Conservation (phyloP, 2,329 filamentous ascomycete species). For the Trichoderma polysporum region DNA sequence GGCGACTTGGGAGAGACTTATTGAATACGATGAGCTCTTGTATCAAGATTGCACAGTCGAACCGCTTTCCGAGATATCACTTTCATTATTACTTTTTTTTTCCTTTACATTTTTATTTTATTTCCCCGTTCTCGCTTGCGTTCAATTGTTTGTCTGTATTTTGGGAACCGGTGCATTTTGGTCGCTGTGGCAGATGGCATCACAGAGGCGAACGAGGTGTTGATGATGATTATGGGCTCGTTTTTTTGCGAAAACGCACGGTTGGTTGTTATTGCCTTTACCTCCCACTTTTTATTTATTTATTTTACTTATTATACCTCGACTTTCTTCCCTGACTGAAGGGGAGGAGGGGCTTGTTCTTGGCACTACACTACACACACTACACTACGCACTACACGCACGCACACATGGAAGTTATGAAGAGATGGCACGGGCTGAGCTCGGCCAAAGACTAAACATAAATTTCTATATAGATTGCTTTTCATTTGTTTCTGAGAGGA, state of each 20-base stretch:
- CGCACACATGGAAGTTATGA: conserved; percentile 23
- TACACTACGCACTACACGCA: background rate
- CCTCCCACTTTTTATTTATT: background rate
- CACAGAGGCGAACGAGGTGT: conserved; percentile 33
- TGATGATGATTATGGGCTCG: conserved; percentile 34
- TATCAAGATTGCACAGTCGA: background rate
- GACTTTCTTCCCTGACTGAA: background rate
- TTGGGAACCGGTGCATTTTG: conserved; percentile 22
- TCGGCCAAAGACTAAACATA: conserved; percentile 20
- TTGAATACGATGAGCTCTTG: conserved; percentile 30
- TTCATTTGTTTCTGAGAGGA: conserved; percentile 29
- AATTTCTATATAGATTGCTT: conserved; percentile 21
- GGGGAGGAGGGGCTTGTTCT: conserved; percentile 19
- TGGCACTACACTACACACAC: conserved; percentile 19
- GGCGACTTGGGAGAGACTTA: conserved; percentile 57
- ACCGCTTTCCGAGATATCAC: background rate
- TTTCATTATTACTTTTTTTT: background rate
- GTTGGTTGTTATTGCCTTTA: conserved; percentile 23
- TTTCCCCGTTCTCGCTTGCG: conserved; percentile 2
- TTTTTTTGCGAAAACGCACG: conserved; percentile 21
- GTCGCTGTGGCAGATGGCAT: conserved; percentile 22
- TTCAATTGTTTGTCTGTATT: conserved; percentile 18
- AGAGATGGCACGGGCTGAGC: conserved; percentile 23
- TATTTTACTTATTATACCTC: conserved; percentile 22
- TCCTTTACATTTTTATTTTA: background rate